Evolutionary conservation across 2,329 filamentous ascomycete genomes (phyloP).

Genomic region (Aspergillus udagawae): DNA sequence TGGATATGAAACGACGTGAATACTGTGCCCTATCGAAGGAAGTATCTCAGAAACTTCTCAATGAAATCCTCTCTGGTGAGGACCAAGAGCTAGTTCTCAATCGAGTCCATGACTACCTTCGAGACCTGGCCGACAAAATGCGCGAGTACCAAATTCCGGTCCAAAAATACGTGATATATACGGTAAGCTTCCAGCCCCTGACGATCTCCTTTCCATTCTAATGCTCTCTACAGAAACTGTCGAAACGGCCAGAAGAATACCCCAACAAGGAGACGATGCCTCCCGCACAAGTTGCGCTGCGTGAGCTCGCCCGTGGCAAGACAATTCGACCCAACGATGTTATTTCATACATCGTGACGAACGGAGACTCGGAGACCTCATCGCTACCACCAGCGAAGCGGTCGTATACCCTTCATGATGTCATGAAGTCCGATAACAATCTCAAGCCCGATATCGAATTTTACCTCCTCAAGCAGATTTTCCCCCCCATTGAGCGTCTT

Average conservation of each 20-base stretch:
- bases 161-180: conserved; percentile 95
- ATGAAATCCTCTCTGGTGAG: conserved; percentile 90
- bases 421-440: conserved; percentile 69
- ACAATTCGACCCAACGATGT: conserved; percentile 89
- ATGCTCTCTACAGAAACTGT: conserved; percentile 62
- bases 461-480: conserved; percentile 97
- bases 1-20: conserved; percentile 96
- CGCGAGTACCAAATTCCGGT: conserved; percentile 69
- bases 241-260: conserved; percentile 89
- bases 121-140: conserved; percentile 82
- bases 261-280: conserved; percentile 94
- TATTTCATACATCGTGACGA: conserved; percentile 89
- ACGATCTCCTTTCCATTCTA: conserved; percentile 4
- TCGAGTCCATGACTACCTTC: conserved; percentile 89
- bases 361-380: conserved; percentile 58
- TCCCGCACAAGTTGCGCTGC: conserved; percentile 89
- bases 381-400: conserved; percentile 71
- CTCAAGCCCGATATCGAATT: conserved; percentile 91
- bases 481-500: conserved; percentile 94
- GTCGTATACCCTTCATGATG: conserved; percentile 80
- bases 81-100: conserved; percentile 83
- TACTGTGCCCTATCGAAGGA: conserved; percentile 96
- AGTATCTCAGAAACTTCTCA: conserved; percentile 82
- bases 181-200: conserved; percentile 42
- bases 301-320: conserved; percentile 82